A percentile compares a stretch with the other conserved stretches of the same genome.
These are phyloP conservation scores for Plasmodium vivax DNA, from an alignment of 169 alveolate genomes.

Conservation along the genomic window DNA sequence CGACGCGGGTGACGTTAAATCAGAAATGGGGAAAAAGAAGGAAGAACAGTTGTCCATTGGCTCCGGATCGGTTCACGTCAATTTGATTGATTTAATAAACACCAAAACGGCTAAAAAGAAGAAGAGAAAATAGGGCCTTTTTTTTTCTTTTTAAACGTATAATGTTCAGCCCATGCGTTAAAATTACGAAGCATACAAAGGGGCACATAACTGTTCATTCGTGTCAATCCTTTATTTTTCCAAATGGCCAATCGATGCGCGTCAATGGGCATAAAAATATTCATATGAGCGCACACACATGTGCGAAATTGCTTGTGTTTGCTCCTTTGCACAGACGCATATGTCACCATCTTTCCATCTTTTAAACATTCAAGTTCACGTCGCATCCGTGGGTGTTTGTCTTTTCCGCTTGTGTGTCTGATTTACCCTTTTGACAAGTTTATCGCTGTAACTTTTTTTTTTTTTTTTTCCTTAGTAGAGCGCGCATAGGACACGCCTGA, in stretches of 20 bases:
- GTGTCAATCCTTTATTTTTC: neutral
- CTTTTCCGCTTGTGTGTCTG: neutral
- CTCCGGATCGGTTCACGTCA: slow-evolving; percentile 24
- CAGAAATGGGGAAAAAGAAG: slow-evolving; percentile 7
- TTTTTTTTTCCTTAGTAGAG: neutral
- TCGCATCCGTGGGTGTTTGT: neutral
- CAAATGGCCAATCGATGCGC: neutral
- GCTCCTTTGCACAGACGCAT: neutral
- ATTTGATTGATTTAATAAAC: slow-evolving; percentile 46
- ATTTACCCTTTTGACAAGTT: neutral
- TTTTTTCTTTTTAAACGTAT: neutral
- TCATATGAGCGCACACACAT: neutral
- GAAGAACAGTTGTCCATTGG: slow-evolving; percentile 49
- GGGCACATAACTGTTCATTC: neutral
- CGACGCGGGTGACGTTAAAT: slow-evolving; percentile 8
- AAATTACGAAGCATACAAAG: neutral
- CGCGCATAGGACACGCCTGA: too few species aligned
- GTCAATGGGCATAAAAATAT: neutral
- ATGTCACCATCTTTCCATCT: neutral
- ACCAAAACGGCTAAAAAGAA: slow-evolving; percentile 39
- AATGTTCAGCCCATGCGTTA: neutral
- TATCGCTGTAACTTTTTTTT: neutral
- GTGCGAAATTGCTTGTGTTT: neutral
- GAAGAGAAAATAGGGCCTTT: slow-evolving; percentile 10
- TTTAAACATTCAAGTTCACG: neutral